phyloP scores from a whole-genome alignment of 306 rosid species.

The Castanea crenata region DNA sequence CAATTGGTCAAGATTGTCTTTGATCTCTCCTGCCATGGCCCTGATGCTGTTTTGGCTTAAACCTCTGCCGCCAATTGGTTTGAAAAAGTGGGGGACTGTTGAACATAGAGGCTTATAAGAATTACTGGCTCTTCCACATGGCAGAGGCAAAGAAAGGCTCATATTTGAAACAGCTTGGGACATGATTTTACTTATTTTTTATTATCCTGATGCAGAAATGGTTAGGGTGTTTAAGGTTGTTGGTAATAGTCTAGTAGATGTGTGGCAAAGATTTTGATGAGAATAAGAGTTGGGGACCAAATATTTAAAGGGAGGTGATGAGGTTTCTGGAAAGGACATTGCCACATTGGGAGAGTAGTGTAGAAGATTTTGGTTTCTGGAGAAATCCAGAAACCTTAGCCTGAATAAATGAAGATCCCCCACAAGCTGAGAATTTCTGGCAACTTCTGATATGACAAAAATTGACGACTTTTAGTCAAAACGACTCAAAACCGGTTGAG shows the following conservation, averaged over 20 bases:
- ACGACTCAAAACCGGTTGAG: no score
- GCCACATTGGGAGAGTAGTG: neutral
- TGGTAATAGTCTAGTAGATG: neutral
- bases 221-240: neutral
- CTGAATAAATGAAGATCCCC: neutral
- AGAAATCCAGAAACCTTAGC: constrained; percentile 17
- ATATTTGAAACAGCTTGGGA: constrained; percentile 36
- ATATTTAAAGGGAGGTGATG: constrained; percentile 6
- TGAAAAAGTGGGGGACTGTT: neutral
- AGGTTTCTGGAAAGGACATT: constrained; percentile 18
- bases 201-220: neutral
- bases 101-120: neutral
- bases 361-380: constrained; percentile 13
- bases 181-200: neutral
- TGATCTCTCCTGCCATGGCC: constrained; percentile 47
- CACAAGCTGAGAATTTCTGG: no score
- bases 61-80: neutral
- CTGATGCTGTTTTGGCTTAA: constrained; percentile 10
- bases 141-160: constrained; percentile 14
- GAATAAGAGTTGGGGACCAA: neutral
- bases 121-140: constrained; percentile 1
- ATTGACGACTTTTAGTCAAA: no score
- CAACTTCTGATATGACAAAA: no score
- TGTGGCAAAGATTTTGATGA: neutral
- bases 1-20: constrained; percentile 51